Evolutionary conservation across 2,329 filamentous ascomycete genomes (phyloP), one percentile per base, ranked within the genome.

Genomic region (Gyromitra esculenta): DNA sequence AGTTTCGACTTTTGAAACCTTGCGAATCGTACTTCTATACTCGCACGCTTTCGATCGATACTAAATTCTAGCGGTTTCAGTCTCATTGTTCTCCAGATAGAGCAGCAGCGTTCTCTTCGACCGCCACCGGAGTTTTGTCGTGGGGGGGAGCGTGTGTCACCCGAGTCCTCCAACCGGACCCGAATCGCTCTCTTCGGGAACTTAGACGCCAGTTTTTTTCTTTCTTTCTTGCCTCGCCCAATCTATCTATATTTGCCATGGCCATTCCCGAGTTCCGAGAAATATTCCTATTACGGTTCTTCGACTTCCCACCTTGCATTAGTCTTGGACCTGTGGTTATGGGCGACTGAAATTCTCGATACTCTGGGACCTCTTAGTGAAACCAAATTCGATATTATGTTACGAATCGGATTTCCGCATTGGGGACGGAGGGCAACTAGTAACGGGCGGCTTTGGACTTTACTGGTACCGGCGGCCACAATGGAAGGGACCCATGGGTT

Each of bases 251-350:
- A 9, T 37, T 11, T 15, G 68, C 68, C 59, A 54, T 35, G 48
- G 35, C 41, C 45, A 3, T 39, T 70, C 13, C 68, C 68, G 68
- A 71, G 45, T 71, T 71, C 68, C 68, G 68, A 63, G 48, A 64
- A 56, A 63, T 71, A 43, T 71, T 48, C 68, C 68, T 45, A 64
- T 63, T 71, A 3, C 18, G 6, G 68, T 45, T 11, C 31, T 54
- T 15, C 15, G n/a, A 25, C 2, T 64, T 64, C 68, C 59, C n/a
- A 8, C 45, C 15, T 18, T n/a, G 59, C 11, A 5, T 25, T 64
- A 57, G 64, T 35, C 37, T n/a, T 39, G n/a, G 57, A 18, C 21
- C 50, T 31, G 9, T 9, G 8, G 5, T 25, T 57, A 8, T 57
- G 31, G 31, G 15, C 5, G 5, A 15, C 21, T 57, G 13, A 18